Conservation (phyloP, 345 rosid species). For the Eutrema yunnanense region DNA sequence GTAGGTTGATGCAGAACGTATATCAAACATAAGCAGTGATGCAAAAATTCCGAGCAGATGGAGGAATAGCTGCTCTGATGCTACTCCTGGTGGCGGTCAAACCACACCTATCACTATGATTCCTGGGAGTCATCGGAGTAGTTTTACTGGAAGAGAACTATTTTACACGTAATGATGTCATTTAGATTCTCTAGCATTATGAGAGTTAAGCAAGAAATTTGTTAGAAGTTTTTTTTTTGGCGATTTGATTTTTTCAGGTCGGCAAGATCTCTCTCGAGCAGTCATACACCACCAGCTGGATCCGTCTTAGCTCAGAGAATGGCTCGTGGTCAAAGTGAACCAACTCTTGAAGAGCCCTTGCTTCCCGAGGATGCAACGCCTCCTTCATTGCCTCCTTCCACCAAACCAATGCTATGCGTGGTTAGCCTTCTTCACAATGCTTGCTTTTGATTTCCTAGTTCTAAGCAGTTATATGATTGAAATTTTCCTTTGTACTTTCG, state of each 20-base stretch:
- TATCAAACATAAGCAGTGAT: conserved; percentile 16
- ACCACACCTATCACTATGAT: conserved; percentile 57
- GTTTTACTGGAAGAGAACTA: conserved; percentile 50
- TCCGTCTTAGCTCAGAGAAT: conserved; percentile 48
- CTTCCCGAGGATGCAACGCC: conserved; percentile 37
- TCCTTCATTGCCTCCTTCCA: conserved; percentile 39
- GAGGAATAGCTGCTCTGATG: conserved; percentile 30
- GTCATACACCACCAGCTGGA: conserved; percentile 66
- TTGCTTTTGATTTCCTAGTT: background rate
- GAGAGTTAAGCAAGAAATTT: background rate
- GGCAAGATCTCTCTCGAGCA: conserved; percentile 74
- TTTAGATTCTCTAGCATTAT: background rate
- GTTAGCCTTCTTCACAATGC: conserved; percentile 29
- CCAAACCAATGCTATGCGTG: conserved; percentile 60
- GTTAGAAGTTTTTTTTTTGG: background rate
- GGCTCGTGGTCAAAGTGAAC: conserved; percentile 32
- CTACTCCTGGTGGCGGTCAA: conserved; percentile 18
- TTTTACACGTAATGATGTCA: conserved; percentile 50
- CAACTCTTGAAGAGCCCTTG: conserved; percentile 58
- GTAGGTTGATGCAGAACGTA: conserved; percentile 37
- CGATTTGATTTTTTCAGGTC: conserved; percentile 41
- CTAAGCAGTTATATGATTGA: background rate
- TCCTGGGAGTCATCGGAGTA: conserved; percentile 36
- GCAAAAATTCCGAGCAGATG: conserved; percentile 25
- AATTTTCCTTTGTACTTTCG: background rate